Evolutionary conservation across 2,329 filamentous ascomycete species (phyloP), one percentile per base, ranked within the genome.

Genomic region (Trichoderma asperellum): DNA sequence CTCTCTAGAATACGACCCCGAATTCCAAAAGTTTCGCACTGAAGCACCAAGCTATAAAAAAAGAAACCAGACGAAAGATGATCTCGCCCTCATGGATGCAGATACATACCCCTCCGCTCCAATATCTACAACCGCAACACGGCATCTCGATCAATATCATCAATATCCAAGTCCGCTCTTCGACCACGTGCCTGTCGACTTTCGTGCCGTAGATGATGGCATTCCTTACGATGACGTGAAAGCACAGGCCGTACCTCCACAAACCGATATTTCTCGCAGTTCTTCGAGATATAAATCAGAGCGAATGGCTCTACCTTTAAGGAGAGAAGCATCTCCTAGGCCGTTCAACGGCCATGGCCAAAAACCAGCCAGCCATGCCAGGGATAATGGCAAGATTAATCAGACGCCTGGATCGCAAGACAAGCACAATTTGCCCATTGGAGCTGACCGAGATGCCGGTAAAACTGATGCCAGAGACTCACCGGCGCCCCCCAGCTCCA

Each of bases 111-210:
- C 64, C 4, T 67, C 55, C 6, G 55, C 37, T 24, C 64, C 40
- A 14, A 52, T 59, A 18, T 67, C 55, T 14, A 52, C 55, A n/a
- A 57, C 64, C 18, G 53, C 40, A 24, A 67, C 64, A 12, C 64
- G 64, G 21, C 64, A 67, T 16, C 29, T 55, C 34, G 29, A 66
- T 58, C 59, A 55, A 49, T 61, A 62, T 62, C 58, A 68, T 16
- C 57, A 62, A 21, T 62, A 62, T 40, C 58, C 56, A 14, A 68
- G 49, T 12, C 49, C 66, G 29, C 16, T 52, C 11, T 56, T 67
- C 40, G 64, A 67, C 18, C 55, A 58, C 40, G 14, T 59, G 16
- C 64, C 40, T 21, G 32, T 67, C 37, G 55, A 59, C 35, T 47
- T 49, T 16, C 61, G 24, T 16, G n/a, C 29, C 32, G 49, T 56